Conservation (phyloP, 1,139 yeast species). For the Magnusiomyces suaveolens region DNA sequence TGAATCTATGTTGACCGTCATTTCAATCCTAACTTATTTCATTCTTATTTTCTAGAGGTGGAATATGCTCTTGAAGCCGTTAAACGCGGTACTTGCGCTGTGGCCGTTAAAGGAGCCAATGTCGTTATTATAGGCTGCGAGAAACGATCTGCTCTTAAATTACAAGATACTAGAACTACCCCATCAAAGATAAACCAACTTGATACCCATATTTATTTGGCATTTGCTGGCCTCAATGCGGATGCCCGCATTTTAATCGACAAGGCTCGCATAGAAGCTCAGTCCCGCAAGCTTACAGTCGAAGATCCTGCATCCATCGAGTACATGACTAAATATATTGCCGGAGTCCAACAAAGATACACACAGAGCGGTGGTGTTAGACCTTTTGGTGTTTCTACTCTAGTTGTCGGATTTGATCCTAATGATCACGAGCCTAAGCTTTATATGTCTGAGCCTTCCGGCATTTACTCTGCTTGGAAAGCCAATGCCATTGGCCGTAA, state of each 20-base stretch:
- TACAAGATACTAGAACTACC: constrained; percentile 93
- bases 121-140: constrained; percentile 94
- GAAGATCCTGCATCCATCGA: constrained; percentile 93
- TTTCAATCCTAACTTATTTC: neutral
- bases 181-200: constrained; percentile 89
- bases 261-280: constrained; percentile 94
- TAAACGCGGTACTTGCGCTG: constrained; percentile 96
- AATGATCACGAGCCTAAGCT: constrained; percentile 72
- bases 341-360: constrained; percentile 93
- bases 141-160: constrained; percentile 85
- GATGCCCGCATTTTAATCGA: constrained; percentile 93
- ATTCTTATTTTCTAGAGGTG: constrained; percentile 45
- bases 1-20: neutral
- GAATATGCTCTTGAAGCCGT: constrained; percentile 98
- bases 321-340: constrained; percentile 85
- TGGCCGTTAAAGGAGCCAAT: constrained; percentile 85
- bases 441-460: constrained; percentile 95
- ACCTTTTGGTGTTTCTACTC: constrained; percentile 89
- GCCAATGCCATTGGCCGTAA: constrained; percentile 97
- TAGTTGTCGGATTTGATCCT: constrained; percentile 91
- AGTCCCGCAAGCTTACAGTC: constrained; percentile 83
- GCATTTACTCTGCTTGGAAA: constrained; percentile 97
- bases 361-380: constrained; percentile 98
- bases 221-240: constrained; percentile 96
- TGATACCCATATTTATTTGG: constrained; percentile 82